Conservation (phyloP, 441 rosid genomes). For the Bruguiera hainesii region DNA sequence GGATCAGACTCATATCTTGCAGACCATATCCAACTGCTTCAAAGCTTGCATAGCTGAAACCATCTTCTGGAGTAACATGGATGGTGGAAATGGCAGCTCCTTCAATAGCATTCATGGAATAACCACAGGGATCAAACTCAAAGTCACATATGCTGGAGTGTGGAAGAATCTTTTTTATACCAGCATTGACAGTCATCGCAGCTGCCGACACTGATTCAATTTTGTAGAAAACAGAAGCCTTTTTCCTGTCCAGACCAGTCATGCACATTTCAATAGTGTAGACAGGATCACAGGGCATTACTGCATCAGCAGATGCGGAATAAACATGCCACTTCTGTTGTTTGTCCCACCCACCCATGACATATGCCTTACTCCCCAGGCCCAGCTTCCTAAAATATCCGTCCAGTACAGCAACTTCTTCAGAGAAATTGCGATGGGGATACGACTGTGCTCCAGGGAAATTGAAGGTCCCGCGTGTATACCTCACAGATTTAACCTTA, state of each 20-base stretch:
- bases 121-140: slow-evolving; percentile 80
- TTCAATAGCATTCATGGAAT: slow-evolving; percentile 81
- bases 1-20: slow-evolving; percentile 27
- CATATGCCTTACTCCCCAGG: slow-evolving; percentile 52
- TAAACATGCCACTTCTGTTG: slow-evolving; percentile 75
- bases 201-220: slow-evolving; percentile 42
- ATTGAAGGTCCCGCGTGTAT: slow-evolving; percentile 70
- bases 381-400: slow-evolving; percentile 54
- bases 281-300: slow-evolving; percentile 26
- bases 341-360: slow-evolving; percentile 48
- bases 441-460: slow-evolving; percentile 67
- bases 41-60: slow-evolving; percentile 89
- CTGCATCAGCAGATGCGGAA: slow-evolving; percentile 51
- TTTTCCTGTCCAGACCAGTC: slow-evolving; percentile 60
- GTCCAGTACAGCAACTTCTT: slow-evolving; percentile 71
- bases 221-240: slow-evolving; percentile 64
- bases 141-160: slow-evolving; percentile 66
- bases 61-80: slow-evolving; percentile 77
- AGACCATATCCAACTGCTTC: slow-evolving; percentile 61
- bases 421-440: slow-evolving; percentile 71
- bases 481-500: slow-evolving; percentile 48
- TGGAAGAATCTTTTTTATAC: slow-evolving; percentile 70
- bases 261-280: slow-evolving; percentile 85
- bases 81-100: slow-evolving; percentile 69
- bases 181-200: slow-evolving; percentile 57